Evolutionary conservation across 2,329 filamentous ascomycete genomes (phyloP), one percentile per base, ranked within the genome.

Genomic region (Canariomyces notabilis): DNA sequence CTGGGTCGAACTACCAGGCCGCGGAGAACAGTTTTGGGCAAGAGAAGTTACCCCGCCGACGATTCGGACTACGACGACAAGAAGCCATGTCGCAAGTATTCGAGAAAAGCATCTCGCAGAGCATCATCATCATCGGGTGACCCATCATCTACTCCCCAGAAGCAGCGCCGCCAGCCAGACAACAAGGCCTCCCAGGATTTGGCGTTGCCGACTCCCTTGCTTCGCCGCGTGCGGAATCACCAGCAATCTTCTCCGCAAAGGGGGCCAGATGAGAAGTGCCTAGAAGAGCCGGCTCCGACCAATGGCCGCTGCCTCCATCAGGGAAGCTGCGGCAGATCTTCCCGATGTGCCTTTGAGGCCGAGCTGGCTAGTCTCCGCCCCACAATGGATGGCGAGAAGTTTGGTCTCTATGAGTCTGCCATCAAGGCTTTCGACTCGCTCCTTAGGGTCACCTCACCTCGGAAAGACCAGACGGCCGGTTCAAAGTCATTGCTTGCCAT

Each of bases 401-500:
- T 66, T 39, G 57, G 57, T 2, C 66, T 69, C n/a, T 68, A 71
- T 38, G 69, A 74, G 44, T 67, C 70, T 2, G 65, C 76, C 41
- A 68, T 71, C 46, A 63, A 67, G 29, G 67, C 70, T 2, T 48
- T 76, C 12, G 70, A 75, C 37, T 60, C 67, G 5, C 58, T 77
- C 19, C 59, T 76, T 3, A 64, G 64, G 32, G 66, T 69, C 4
- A 75, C 73, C 16, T 48, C 39, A 3, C 15, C 58, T 12, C 40
- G n/a, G 29, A 50, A 11, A 48, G 52, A 38, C 21, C 39, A n/a
- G 47, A 50, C 51, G 50, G 65, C 58, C 16, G 46, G 4, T 6
- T 51, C 49, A 33, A 68, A 63, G 20, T 74, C 73, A 4, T 62
- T 79, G 8, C 49, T 77, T 15, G 67, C 69, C 16, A 72, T 74